Evolutionary conservation across 345 rosid genomes (phyloP), one percentile per base, ranked within the genome.

Genomic region (Abelmoschus esculentus): DNA sequence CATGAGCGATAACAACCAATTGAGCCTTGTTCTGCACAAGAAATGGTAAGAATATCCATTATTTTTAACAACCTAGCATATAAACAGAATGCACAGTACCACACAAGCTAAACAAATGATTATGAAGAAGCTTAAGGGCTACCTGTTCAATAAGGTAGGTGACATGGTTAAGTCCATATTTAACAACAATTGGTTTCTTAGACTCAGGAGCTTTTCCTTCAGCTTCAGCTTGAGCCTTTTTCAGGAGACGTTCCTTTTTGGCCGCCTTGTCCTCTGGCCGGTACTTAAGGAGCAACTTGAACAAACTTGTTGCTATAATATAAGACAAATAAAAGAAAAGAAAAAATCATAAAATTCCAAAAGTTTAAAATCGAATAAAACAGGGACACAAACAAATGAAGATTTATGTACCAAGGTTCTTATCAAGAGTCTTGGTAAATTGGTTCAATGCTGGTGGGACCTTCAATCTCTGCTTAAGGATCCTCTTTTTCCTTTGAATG

Each of bases 71-170:
- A 7, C 38, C 46, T 46, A 1, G 7, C 40, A 55, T 22, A 15
- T 28, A 28, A 47, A 47, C 3, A 26, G 5, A 46, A 46, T 0
- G 6, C n/a, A 7, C 11, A 3, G 11, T 17, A 17, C 57, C 22
- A 14, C 12, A 13, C 19, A 4, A 14, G 19, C 56, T 46, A 47
- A 47, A 66, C 7, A 0, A 15, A 28, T 28, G 26, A 22, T 15
- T 28, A 7, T 15, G 22, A 28, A 28, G 14, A 26, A 47, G 15
- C 19, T 46, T 1, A 5, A 65, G 38, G 3, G 14, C 12, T 28
- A 85, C 90, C 89, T 88, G 90, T 79, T 88, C 91, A 40, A 85
- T 89, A 56, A 89, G 89, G 75, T 89, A 89, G 8, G 93, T 89
- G 12, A 85, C 82, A 64, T 89, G 93, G 74, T 89, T 89, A 29